Base-by-base conservation (phyloP, 2,329 filamentous ascomycete genomes). In the Paecilomyces sp. region DNA sequence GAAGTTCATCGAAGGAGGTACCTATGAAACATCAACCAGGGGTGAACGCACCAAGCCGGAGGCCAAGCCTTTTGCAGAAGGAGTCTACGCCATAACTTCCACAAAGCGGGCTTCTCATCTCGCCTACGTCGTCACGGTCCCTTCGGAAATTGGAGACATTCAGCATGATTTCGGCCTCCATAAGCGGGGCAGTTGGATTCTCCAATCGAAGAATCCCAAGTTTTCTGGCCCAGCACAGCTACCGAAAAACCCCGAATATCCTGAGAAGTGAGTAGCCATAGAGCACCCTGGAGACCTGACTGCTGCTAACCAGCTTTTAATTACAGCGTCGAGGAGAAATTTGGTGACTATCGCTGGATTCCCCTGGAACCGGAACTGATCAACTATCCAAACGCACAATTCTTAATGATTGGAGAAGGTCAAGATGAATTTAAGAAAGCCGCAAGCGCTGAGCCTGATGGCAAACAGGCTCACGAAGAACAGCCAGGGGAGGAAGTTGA, bases 151-250 rank as follows among this genome's bases (percentile, higher is more conserved):
- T 1, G 88, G 87, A 0, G 84, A 91, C 56, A 81, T 94, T 0
- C 91, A 96, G 73, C 80, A 84, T 47, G 86, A 91, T 59, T 80
- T 96, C 12, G 91, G 92, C 0, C 72, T 96, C 6, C 80, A 82
- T 47, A 76, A 84, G 33, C 85, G 87, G 64, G 91, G 90, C 0
- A 90, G 88, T 71, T 96, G 92, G 73, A 83, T 93, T 57, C 74
- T 93, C 57, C 90, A 87, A 64, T 86, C 89, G 31, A 91, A 92
- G 76, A 96, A 95, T 66, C 92, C 92, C 0, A 80, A 87, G 59
- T 85, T 82, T 36, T 81, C 85, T 2, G 85, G 86, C 0, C 90
- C 90, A 0, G 83, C 85, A 0, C 80, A 79, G 54, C 77, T 95
- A 1, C 85, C 85, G 0, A 77, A 90, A 61, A 80, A 77, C 0